Base-by-base conservation (phyloP, 345 rosid species). In the Populus nigra region DNA sequence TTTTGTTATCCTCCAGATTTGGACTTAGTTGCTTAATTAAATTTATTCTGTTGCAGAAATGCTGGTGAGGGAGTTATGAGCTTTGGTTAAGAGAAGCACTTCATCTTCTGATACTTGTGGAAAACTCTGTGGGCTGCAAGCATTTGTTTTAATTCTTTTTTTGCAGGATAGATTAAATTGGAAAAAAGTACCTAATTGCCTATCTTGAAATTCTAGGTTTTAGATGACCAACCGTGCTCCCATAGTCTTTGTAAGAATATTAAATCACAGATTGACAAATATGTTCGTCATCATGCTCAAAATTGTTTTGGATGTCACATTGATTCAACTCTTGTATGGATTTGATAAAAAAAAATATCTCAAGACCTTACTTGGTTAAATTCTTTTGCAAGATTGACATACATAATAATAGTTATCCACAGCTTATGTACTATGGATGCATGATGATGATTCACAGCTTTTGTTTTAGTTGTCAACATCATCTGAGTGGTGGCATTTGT, bases 41-140 rank as follows among this genome's bases (percentile, higher is more conserved):
- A 86, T 86, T 83, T 88, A 82, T 84, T 89, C 87, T 89, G 86
- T 82, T 90, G 91, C 92, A 90, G 94, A 90, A 87, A 81, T 84
- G 87, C 88, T 76, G 86, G 84, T 83, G 88, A 87, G 90, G 77
- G 81, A 83, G 83, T 86, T 84, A 77, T 85, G 86, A 82, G 79
- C 88, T 84, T 87, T 86, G 88, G 87, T 83, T 88, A 80, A 84
- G 83, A 85, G 88, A 83, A 80, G 83, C 85, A 80, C 74, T 80
- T 80, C 84, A 68, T 82, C 86, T 78, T 87, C 87, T 83, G 88
- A 84, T 88, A 88, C 87, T 81, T 86, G 82, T 82, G 86, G 86
- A 66, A 78, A 75, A 78, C 38, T 76, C 83, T 79, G 69, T 85
- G 81, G 88, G 83, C 82, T 80, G 63, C 84, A 62, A 65, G 80